A percentile compares a stretch with the other conserved stretches of the same genome.
Conservation (phyloP, 208 protist genomes). For the Herpetomonas tarakana region DNA sequence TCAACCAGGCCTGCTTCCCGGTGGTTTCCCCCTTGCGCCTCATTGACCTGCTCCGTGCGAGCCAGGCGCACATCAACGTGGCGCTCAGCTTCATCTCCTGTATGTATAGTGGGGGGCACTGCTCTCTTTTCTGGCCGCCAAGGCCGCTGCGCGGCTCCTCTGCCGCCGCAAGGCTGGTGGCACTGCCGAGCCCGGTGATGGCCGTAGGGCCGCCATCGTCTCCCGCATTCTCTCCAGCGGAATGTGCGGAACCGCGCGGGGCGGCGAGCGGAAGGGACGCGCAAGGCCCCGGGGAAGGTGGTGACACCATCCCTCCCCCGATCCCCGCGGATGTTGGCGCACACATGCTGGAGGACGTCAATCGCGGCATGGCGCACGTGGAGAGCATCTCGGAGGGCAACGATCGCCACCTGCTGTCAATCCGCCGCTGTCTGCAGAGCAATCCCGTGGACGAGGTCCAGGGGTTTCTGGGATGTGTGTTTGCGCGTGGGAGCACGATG, state of each 20-base stretch:
- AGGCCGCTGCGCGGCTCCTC: background rate
- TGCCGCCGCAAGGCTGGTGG: background rate
- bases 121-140: conserved; percentile 61
- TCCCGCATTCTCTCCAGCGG: no score
- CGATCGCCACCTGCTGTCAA: conserved; percentile 55
- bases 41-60: conserved; percentile 52
- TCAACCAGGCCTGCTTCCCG: conserved; percentile 26
- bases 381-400: conserved; percentile 57
- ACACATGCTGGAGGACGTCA: conserved; percentile 74
- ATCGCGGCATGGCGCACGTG: conserved; percentile 51
- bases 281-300: no score
- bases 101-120: conserved; percentile 76
- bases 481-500: conserved; percentile 31
- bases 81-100: conserved; percentile 59
- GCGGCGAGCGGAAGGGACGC: no score
- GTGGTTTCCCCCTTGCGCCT: conserved; percentile 63
- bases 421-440: conserved; percentile 57
- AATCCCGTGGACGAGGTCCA: conserved; percentile 63
- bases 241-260: no score
- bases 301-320: no score
- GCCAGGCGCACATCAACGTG: conserved; percentile 55
- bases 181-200: no score
- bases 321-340: conserved; percentile 48
- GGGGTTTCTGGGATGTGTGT: conserved; percentile 67
- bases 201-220: no score